Conservation (phyloP, 2,329 filamentous ascomycete species). For the Plectosphaerella sp. region DNA sequence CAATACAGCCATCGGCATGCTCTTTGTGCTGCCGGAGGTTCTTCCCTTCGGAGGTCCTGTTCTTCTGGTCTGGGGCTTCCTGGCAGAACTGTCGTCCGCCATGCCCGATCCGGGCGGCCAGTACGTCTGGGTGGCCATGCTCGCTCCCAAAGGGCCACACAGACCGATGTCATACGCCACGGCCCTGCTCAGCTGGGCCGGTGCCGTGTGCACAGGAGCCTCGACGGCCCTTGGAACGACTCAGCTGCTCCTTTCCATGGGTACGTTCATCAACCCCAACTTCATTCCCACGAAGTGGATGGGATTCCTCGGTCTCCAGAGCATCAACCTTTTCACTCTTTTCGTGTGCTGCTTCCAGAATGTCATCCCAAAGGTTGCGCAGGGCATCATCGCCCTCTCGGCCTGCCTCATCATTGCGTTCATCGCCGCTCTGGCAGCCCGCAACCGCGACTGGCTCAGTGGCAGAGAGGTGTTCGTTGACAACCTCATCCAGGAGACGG, state of each 20-base stretch:
- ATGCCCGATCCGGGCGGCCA: neutral
- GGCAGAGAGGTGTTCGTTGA: slow-evolving; percentile 10
- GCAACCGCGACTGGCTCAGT: too few relatives aligned
- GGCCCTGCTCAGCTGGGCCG: neutral
- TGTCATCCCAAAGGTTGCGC: too few relatives aligned
- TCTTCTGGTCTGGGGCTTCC: neutral
- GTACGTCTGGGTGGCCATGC: neutral
- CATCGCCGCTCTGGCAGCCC: too few relatives aligned
- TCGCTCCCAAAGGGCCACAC: neutral
- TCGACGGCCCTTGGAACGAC: neutral
- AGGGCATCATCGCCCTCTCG: too few relatives aligned
- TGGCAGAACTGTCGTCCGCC: neutral
- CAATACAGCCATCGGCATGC: too few relatives aligned
- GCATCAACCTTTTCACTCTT: too few relatives aligned
- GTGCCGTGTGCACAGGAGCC: neutral
- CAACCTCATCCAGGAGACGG: slow-evolving; percentile 13
- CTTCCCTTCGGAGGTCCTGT: neutral
- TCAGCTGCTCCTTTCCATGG: neutral
- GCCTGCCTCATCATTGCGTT: too few relatives aligned
- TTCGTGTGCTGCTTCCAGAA: too few relatives aligned
- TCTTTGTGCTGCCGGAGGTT: too few relatives aligned
- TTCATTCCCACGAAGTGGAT: too few relatives aligned
- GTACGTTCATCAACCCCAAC: neutral
- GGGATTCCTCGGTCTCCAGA: too few relatives aligned
- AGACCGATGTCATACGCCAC: neutral